Base-by-base conservation (phyloP, 192 early-diverging fungal species). In the Backusella psychrophila region DNA sequence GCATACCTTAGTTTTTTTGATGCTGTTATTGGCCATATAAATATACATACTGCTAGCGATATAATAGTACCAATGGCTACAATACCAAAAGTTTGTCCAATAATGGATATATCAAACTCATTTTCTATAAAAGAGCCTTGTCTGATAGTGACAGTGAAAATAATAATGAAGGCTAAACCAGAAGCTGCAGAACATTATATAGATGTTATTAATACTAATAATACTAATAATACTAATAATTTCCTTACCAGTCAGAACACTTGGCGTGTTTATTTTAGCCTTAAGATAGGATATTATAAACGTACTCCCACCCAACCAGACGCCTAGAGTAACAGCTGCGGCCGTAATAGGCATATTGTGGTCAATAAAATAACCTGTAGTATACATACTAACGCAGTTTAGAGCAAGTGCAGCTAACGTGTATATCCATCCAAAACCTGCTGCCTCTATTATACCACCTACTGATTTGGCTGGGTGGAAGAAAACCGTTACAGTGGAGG, bases 381-480 rank as follows among this genome's bases (percentile, higher is more conserved):
- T 82, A 3, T 76, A 52, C 83, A 83, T 82, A 69, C 84, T 85
- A 9, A 56, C 82, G 3, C 85, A 29, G 33, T 69, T 77, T 29
- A 88, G 42, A 11, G 78, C 12, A 3, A 83, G 33, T 9, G 82
- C 87, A 74, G 80, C 87, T 29, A 77, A 12, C 23, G 80, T 69
- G 65, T 75, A 80, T 4, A 42, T 39, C 74, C 66, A 75, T 21
- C 74, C 78, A 39, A 71, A 75, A 17, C 66, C 73, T 17, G 74
- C 84, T n/a, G 87, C 87, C 36, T 88, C 87, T 15, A 85, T 79
- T 76, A 88, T 88, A 0, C 83, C 88, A 38, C 93, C 91, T 3
- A 89, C 77, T 21, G 91, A 83, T 78, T 91, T 89, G 0, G 90
- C 91, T 0, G 93, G 91, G 65, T 93, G 89, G 75, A 89, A 93